Base-by-base conservation (phyloP, 2,329 filamentous ascomycete genomes). In the Sporothrix dimorphospora region DNA sequence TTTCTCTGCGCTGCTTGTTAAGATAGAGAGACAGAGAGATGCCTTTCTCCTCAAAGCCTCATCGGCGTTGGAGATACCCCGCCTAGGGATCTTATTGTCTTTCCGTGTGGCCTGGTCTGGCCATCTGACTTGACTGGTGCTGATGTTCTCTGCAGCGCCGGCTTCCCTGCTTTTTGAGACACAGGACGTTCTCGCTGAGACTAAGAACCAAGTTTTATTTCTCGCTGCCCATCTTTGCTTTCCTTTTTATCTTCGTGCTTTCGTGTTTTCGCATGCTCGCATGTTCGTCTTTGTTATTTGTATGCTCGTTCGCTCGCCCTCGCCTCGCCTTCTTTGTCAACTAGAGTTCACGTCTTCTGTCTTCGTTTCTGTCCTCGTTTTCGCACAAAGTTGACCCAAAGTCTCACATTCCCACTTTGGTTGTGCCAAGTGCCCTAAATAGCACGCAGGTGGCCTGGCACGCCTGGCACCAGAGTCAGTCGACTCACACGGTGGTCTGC, bases 41-140 rank as follows among this genome's bases (percentile, higher is more conserved):
- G 12, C 12, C 19, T 12, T 65, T 45, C 59, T 42, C 59, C 38
- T 65, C 34, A 19, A 27, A 65, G 59, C 11, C 38, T 65, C 21
- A 42, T 65, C 59, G 59, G 59, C 38, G 38, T 45, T 45, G 38
- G 38, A 45, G 38, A 27, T 45, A 65, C 59, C 38, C 34, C 55
- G 55, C 55, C 12, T 19, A 40, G 55, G 21, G 5, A 21, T 4
- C 7, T 9, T 14, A 4, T 42, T 6, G n/a, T 49, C 19, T n/a
- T n/a, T n/a, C 47, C 19, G 19, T 8, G 6, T 9, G 19, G 3
- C 1, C 19, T 21, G n/a, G n/a, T 21, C 4, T 49, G 65, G 19
- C 27, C 65, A 67, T 51, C 65, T 67, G 65, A 67, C 65, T 51
- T 67, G 65, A 67, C 65, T 51, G 16, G 21, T 67, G 65, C 27